Base-by-base conservation (phyloP, 2,329 filamentous ascomycete genomes). In the Exophiala alcalophila region DNA sequence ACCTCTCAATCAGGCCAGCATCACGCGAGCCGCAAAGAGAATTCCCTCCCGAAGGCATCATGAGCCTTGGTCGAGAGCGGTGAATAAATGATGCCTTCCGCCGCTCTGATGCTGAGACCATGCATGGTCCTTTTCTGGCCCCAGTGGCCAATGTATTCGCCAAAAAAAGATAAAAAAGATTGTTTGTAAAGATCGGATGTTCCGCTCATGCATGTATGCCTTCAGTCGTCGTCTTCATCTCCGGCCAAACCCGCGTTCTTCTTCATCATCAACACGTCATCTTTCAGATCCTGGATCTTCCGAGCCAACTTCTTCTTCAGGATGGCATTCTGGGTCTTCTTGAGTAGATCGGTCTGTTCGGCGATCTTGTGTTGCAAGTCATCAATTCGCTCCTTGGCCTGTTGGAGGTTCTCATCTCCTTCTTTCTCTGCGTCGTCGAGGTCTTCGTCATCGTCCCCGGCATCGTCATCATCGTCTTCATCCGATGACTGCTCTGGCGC, bases 321-420 rank as follows among this genome's bases (percentile, higher is more conserved):
- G 16, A 55, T 52, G 4, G 33, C 40, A 29, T 52, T 54, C 18
- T 36, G 37, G 3, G 48, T 50, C 39, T 44, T 43, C 26, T 45
- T 67, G 20, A 71, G 52, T 36, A 65, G 58, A 27, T 69, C 65
- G 25, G 68, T 66, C 10, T 68, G 65, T 46, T 64, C 63, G 19
- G 64, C 64, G 50, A 71, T 62, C 56, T 71, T 71, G 3, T 60
- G 59, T 36, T 70, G 66, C 14, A 71, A 51, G 37, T 71, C 68
- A 1, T 58, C 60, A 43, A 71, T 67, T 42, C 69, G 62, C 47
- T 72, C 69, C 27, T 46, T 43, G 39, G 41, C 46, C 10, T 65
- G 65, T 32, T 66, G 65, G 15, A 50, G 33, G 12, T 47, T 48
- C 14, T 53, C 53, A 27, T 54, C 52, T 23, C 50, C 48, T 42